Base-by-base conservation (phyloP, 208 protist genomes). In the Trypanosoma theileri region DNA sequence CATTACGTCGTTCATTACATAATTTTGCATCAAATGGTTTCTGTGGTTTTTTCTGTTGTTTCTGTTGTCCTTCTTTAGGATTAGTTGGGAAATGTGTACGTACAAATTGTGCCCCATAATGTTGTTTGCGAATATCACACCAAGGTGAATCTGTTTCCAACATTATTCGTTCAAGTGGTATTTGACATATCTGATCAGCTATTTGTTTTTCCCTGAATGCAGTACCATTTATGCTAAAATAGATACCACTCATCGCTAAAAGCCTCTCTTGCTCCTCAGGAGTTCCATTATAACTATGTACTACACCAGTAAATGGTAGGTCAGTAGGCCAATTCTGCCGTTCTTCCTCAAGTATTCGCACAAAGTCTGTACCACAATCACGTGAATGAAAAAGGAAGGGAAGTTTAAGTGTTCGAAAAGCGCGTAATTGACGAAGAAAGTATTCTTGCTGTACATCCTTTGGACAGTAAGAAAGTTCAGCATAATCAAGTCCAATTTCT, bases 71-170 rank as follows among this genome's bases (percentile, higher is more conserved):
- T 35, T 35, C 84, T 21, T 89, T 84, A 56, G 85, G 80, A 44
- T 77, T 78, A 8, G 82, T 88, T 16, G 45, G 52, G 67, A 90
- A 91, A 17, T 77, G 59, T 1, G 85, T 95, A 12, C 62, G 75
- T n/a, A 97, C 80, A 68, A 86, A 89, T 12, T 66, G 28, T 22
- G 77, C 79, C 53, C 86, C 88, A 68, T 83, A 96, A 81, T 98
- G 92, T 42, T 81, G 91, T n/a, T 66, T 73, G 10, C 95, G 85
- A 8, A 98, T 88, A 73, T 97, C 94, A 70, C 97, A 98, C 89
- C 92, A 98, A n/a, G 95, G 96, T 19, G 93, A 90, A 73, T 98
- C 95, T 0, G 96, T 98, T 70, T 98, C 96, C 11, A 98, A 73
- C 81, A 98, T 79, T 9, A 99, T 54, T 4, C 88, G 74, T 31